A percentile compares a stretch with the other conserved stretches of the same genome.
phyloP scores from a whole-genome alignment of 345 rosid species.

The Balakata baccata region DNA sequence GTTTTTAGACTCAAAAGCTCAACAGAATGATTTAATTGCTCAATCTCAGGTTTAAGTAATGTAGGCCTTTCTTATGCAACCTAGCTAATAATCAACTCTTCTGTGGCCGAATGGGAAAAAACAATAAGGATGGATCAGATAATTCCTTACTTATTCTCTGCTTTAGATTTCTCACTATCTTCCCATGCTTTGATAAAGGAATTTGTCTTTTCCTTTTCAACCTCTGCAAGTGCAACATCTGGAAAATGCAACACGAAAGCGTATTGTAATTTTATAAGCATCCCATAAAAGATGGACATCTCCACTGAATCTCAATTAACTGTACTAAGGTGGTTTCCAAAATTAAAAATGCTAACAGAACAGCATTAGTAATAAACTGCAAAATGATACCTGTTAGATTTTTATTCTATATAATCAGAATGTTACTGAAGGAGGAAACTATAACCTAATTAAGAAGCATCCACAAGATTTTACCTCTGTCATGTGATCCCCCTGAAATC shows the following conservation, averaged over 20 bases:
- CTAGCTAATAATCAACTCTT: no score
- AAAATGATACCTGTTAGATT: neutral
- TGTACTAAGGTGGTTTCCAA: no score
- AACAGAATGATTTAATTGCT: no score
- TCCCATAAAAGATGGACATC: no score
- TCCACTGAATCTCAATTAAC: no score
- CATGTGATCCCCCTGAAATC: conserved; percentile 56
- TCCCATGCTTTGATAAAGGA: conserved; percentile 90
- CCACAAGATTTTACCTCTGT: conserved; percentile 49
- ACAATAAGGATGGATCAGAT: neutral
- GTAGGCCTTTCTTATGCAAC: no score
- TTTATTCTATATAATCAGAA: neutral
- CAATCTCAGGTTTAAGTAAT: no score
- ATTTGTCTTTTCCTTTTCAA: conserved; percentile 63
- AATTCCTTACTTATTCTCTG: conserved; percentile 67
- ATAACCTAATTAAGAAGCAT: neutral
- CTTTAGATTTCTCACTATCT: conserved; percentile 77
- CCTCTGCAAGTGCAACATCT: conserved; percentile 79
- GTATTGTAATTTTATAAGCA: neutral
- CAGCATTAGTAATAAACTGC: neutral
- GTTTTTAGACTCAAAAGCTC: no score
- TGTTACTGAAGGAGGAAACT: neutral
- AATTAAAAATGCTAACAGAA: neutral
- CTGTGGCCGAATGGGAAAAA: neutral
- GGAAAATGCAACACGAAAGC: conserved; percentile 18